Evolutionary conservation across 2,329 filamentous ascomycete species (phyloP).

Genomic region (Aspergillus ibericus): DNA sequence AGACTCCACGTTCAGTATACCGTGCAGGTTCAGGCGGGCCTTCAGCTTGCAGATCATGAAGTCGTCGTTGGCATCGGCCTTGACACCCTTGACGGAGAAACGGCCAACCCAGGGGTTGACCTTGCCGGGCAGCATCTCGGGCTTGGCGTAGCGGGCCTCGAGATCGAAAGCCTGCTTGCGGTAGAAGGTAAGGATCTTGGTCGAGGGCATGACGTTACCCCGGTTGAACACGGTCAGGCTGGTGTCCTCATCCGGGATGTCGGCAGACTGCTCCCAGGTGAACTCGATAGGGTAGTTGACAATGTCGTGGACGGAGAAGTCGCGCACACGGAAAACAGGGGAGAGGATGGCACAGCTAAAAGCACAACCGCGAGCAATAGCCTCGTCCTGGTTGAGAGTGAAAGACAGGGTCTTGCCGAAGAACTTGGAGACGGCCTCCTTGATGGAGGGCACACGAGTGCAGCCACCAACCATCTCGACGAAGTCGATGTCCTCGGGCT

Average conservation of each 20-base stretch:
- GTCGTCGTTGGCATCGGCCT: slow-evolving; percentile 88
- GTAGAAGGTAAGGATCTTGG: slow-evolving; percentile 99
- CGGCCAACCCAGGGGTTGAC: slow-evolving; percentile 92
- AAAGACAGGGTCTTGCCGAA: slow-evolving; percentile 92
- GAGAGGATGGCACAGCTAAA: slow-evolving; percentile 98
- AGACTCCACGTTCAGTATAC: slow-evolving; percentile 91
- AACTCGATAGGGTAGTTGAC: slow-evolving; percentile 99
- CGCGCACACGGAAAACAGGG: slow-evolving; percentile 95
- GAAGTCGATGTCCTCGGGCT: slow-evolving; percentile 85
- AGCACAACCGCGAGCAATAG: slow-evolving; percentile 89
- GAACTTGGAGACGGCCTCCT: slow-evolving; percentile 84
- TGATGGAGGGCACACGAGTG: slow-evolving; percentile 89
- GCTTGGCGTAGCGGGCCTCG: slow-evolving; percentile 89
- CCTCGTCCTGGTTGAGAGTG: slow-evolving; percentile 98
- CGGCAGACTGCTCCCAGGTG: slow-evolving; percentile 96
- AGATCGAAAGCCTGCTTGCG: slow-evolving; percentile 96
- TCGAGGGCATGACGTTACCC: slow-evolving; percentile 94
- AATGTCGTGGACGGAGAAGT: slow-evolving; percentile 96
- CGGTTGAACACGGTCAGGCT: slow-evolving; percentile 96
- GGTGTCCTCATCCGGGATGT: slow-evolving; percentile 98
- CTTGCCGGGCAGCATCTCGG: slow-evolving; percentile 83
- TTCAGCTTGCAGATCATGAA: slow-evolving; percentile 99
- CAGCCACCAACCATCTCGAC: slow-evolving; percentile 94
- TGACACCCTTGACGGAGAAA: slow-evolving; percentile 97
- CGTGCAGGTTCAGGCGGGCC: slow-evolving; percentile 93